Evolutionary conservation across 345 rosid genomes (phyloP).

Genomic region (Mercurialis annua): DNA sequence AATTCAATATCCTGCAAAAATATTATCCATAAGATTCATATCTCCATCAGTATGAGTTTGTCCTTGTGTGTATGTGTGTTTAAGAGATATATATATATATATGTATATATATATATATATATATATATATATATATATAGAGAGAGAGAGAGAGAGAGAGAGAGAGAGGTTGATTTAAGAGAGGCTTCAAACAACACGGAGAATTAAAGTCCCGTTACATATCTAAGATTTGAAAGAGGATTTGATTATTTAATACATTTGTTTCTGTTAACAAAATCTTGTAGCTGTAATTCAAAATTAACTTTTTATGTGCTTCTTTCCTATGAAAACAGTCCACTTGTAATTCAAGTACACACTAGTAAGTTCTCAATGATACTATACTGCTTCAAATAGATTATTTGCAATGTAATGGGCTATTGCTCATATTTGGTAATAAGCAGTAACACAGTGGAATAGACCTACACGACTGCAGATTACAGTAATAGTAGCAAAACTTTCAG

Average conservation of each 20-base stretch:
- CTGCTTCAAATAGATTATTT: neutral
- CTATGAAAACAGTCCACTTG: neutral
- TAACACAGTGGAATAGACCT: neutral
- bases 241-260: neutral
- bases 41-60: neutral
- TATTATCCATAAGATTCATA: slow-evolving; percentile 4
- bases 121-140: too few species aligned
- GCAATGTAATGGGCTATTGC: neutral
- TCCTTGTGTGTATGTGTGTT: neutral
- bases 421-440: neutral
- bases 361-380: neutral
- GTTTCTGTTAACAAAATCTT: neutral
- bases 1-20: slow-evolving; percentile 83
- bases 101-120: too few species aligned
- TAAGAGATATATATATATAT: too few species aligned
- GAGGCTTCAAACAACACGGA: neutral
- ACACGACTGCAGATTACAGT: neutral
- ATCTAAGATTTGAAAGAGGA: neutral
- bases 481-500: neutral
- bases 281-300: neutral
- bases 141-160: too few species aligned
- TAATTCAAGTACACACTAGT: neutral
- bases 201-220: neutral
- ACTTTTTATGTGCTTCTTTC: neutral
- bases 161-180: neutral